Evolutionary conservation across 495 filamentous ascomycete species (phyloP).

Genomic region (Penicillium psychrofluorescens): DNA sequence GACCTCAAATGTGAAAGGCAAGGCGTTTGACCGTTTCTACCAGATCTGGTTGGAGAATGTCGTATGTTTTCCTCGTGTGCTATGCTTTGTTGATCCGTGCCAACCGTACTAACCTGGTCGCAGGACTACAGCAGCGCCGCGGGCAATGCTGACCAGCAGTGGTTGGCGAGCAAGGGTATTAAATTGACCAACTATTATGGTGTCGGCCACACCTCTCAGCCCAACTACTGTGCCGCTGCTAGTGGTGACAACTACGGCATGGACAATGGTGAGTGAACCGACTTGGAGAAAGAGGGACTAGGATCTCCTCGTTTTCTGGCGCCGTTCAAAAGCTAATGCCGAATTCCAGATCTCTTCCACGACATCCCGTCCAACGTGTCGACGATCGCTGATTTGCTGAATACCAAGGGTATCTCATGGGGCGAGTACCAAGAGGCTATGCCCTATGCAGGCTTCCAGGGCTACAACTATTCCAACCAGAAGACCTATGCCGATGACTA

Average conservation of each 20-base stretch:
- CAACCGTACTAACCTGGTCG: neutral
- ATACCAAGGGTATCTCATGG: slow-evolving; percentile 61
- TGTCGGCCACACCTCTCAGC: slow-evolving; percentile 60
- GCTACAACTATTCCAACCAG: slow-evolving; percentile 47
- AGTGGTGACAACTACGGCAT: slow-evolving; percentile 64
- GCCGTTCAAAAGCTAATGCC: too few relatives aligned
- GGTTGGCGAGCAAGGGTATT: slow-evolving; percentile 54
- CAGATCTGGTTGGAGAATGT: slow-evolving; percentile 70
- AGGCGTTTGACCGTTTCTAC: slow-evolving; percentile 59
- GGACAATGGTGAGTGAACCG: slow-evolving; percentile 46
- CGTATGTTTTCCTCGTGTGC: slow-evolving; percentile 28
- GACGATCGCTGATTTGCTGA: slow-evolving; percentile 60
- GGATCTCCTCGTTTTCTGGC: too few relatives aligned
- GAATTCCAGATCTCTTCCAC: slow-evolving; percentile 23
- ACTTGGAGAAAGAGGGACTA: too few relatives aligned
- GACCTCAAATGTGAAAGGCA: slow-evolving; percentile 50
- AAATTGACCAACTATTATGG: slow-evolving; percentile 56
- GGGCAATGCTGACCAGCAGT: slow-evolving; percentile 44
- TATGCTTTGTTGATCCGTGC: neutral
- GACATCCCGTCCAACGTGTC: slow-evolving; percentile 52
- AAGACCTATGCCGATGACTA: slow-evolving; percentile 49
- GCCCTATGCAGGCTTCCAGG: slow-evolving; percentile 61
- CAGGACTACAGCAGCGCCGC: slow-evolving; percentile 49
- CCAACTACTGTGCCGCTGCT: slow-evolving; percentile 60
- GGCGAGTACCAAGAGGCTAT: slow-evolving; percentile 61